Evolutionary conservation across 2,329 filamentous ascomycete genomes (phyloP).

Genomic region (Cephalotrichum gorgonifer): DNA sequence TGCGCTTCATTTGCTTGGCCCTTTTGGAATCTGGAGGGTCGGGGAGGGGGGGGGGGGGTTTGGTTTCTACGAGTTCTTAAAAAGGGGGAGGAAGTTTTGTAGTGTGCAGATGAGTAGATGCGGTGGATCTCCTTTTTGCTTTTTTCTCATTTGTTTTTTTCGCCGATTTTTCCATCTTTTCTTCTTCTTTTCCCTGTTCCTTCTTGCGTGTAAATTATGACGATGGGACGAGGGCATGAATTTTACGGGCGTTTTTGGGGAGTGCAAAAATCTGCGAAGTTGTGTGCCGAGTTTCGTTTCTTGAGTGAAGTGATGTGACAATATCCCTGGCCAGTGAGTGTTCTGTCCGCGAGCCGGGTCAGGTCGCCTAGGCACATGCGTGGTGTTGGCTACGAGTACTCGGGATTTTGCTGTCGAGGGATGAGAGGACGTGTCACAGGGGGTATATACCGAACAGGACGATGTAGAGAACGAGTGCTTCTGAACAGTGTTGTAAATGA

Average conservation of each 20-base stretch:
- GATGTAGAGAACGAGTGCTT: no score
- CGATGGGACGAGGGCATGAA: neutral
- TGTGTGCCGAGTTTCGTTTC: no score
- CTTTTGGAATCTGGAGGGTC: neutral
- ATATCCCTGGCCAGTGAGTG: no score
- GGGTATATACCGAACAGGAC: no score
- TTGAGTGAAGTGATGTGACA: no score
- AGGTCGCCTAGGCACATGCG: no score
- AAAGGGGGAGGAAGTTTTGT: neutral
- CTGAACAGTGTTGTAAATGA: no score
- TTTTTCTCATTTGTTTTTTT: neutral
- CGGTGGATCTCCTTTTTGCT: neutral
- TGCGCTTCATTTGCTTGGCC: neutral
- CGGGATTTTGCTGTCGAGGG: no score
- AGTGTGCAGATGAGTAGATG: neutral
- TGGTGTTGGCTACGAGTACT: no score
- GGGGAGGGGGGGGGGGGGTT: neutral
- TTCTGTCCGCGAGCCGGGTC: no score
- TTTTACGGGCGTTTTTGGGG: neutral
- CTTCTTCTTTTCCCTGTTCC: neutral
- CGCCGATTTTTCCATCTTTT: neutral
- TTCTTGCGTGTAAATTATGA: neutral
- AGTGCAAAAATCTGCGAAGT: no score
- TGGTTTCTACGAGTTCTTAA: neutral
- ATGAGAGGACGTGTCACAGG: no score